Conservation (phyloP, 108 stramenopile species). For the Nannochloropsis oceanica region DNA sequence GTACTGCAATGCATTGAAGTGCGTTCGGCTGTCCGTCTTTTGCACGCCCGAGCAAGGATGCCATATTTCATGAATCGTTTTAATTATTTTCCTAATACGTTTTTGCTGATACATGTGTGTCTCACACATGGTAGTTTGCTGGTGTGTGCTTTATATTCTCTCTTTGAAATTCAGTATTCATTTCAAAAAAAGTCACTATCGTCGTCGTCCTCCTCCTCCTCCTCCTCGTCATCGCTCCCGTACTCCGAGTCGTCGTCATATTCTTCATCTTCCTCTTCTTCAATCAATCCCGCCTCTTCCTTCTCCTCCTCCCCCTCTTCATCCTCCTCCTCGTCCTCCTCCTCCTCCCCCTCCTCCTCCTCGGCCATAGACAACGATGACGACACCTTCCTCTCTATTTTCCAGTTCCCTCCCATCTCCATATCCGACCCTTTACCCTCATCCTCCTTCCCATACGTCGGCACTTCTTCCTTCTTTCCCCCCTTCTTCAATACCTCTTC, state of each 20-base stretch:
- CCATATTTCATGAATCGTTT: background rate
- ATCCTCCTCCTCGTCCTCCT: background rate
- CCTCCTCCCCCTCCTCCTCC: background rate
- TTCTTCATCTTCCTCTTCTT: background rate
- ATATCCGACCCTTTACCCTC: background rate
- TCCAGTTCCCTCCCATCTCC: background rate
- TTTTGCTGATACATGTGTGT: background rate
- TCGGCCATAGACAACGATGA: no score
- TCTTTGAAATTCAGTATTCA: background rate
- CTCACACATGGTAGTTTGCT: background rate
- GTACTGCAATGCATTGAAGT: no score
- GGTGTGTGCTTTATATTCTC: no score
- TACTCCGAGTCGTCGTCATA: background rate
- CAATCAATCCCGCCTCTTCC: background rate
- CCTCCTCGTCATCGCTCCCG: background rate
- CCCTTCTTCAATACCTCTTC: background rate
- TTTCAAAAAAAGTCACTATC: background rate
- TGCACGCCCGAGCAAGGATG: background rate
- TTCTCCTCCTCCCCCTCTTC: background rate
- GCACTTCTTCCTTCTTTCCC: background rate
- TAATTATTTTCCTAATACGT: background rate
- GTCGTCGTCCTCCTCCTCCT: background rate
- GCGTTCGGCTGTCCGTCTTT: background rate
- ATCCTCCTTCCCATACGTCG: background rate
- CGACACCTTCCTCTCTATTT: background rate